A percentile compares a stretch with the other conserved stretches of the same genome.
phyloP scores from a whole-genome alignment of 129 eudicot species.

The Smallanthus sonchifolius region DNA sequence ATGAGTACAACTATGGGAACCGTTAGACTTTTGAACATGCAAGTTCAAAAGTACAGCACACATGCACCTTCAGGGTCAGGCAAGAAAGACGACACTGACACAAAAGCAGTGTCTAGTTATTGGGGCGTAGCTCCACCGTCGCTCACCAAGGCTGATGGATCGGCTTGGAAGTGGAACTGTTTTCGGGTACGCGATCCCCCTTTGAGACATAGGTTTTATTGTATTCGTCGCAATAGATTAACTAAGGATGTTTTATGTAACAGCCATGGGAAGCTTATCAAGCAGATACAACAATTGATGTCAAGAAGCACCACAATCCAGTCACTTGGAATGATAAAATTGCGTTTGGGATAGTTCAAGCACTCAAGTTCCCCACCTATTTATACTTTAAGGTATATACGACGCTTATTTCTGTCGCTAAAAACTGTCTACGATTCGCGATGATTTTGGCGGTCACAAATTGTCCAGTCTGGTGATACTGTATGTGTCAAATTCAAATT shows the following conservation, averaged over 20 bases:
- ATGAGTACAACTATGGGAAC: neutral
- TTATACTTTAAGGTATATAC: constrained; percentile 46
- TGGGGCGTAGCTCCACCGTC: constrained; percentile 56
- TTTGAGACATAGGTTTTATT: neutral
- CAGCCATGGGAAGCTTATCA: constrained; percentile 72
- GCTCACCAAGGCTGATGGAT: constrained; percentile 46
- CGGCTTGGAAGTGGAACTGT: constrained; percentile 63
- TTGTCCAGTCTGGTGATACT: too few species aligned
- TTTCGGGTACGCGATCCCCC: constrained; percentile 37
- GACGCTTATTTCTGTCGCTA: neutral
- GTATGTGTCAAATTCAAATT: too few species aligned
- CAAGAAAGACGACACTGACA: constrained; percentile 6
- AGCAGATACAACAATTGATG: constrained; percentile 54
- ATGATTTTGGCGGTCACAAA: too few species aligned
- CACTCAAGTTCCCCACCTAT: constrained; percentile 50
- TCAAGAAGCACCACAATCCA: constrained; percentile 57
- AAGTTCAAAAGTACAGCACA: constrained; percentile 31
- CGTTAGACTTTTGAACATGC: constrained; percentile 5
- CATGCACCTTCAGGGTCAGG: constrained; percentile 1
- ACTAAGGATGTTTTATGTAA: neutral
- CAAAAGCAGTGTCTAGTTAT: constrained; percentile 37
- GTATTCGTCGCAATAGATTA: neutral
- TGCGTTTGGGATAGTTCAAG: constrained; percentile 57
- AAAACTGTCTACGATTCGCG: too few species aligned
- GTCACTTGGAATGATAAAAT: constrained; percentile 49